Conservation (phyloP, 495 filamentous ascomycete species). For the Trichoderma erinaceum region DNA sequence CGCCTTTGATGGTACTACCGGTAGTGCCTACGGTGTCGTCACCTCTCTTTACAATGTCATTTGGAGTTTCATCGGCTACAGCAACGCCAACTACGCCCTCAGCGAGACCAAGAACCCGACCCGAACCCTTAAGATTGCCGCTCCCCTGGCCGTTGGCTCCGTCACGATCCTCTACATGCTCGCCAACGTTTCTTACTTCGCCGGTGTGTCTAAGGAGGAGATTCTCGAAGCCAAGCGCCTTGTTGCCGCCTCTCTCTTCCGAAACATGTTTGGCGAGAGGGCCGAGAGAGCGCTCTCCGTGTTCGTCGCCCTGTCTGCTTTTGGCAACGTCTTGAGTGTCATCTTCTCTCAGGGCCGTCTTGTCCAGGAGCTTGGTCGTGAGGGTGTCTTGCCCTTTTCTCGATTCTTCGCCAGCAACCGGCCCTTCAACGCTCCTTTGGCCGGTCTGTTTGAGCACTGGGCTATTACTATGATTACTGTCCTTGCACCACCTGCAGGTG, state of each 20-base stretch:
- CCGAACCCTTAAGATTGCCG: slow-evolving; percentile 56
- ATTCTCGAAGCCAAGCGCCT: slow-evolving; percentile 43
- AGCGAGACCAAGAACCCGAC: slow-evolving; percentile 54
- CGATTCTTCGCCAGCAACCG: slow-evolving; percentile 59
- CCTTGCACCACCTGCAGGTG: slow-evolving; percentile 56
- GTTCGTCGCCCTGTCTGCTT: slow-evolving; percentile 65
- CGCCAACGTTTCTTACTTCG: slow-evolving; percentile 58
- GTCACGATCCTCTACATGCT: slow-evolving; percentile 57
- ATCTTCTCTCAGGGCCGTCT: slow-evolving; percentile 64
- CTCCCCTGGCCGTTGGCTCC: slow-evolving; percentile 49
- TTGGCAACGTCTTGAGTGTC: slow-evolving; percentile 65
- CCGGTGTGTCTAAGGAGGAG: slow-evolving; percentile 40
- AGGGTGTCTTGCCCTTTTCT: slow-evolving; percentile 57
- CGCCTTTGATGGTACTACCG: slow-evolving; percentile 25
- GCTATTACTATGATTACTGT: slow-evolving; percentile 54
- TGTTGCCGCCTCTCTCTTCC: slow-evolving; percentile 43
- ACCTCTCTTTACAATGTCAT: slow-evolving; percentile 45
- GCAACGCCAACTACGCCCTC: slow-evolving; percentile 47
- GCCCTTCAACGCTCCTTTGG: slow-evolving; percentile 55
- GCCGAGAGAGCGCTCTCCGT: slow-evolving; percentile 57
- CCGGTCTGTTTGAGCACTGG: slow-evolving; percentile 58
- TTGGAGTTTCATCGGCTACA: slow-evolving; percentile 44
- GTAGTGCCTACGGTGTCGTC: slow-evolving; percentile 39
- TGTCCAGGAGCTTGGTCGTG: slow-evolving; percentile 59
- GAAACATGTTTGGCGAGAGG: slow-evolving; percentile 39